Percentiles rank a stretch among this genome's conserved stretches.
Conservation (phyloP, 768 basidiomycete genomes). For the Wakefieldia striispora region DNA sequence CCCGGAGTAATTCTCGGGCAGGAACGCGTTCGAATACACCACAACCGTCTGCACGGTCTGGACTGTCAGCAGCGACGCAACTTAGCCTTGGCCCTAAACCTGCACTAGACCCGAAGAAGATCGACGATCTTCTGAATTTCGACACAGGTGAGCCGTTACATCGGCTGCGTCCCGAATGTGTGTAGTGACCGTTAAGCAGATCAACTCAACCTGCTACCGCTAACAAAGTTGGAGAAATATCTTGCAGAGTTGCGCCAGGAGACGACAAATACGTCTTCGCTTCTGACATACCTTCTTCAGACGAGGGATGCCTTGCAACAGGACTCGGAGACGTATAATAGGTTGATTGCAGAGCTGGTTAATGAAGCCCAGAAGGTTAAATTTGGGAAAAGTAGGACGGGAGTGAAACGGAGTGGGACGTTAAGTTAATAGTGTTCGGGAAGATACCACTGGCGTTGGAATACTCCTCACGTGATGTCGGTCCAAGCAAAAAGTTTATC, state of each 20-base stretch:
- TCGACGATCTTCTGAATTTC: constrained; percentile 63
- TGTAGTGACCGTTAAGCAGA: constrained; percentile 43
- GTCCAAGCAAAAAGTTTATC: constrained; percentile 16
- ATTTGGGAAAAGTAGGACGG: constrained; percentile 53
- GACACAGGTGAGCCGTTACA: constrained; percentile 54
- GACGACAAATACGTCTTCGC: constrained; percentile 70
- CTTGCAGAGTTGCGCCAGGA: constrained; percentile 67
- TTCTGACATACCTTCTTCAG: constrained; percentile 82
- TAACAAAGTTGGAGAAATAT: constrained; percentile 62
- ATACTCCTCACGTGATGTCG: constrained; percentile 14
- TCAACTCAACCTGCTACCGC: constrained; percentile 66
- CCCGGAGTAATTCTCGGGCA: constrained; percentile 48
- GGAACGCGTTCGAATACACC: constrained; percentile 47
- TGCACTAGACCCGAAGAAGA: constrained; percentile 62
- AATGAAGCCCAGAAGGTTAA: constrained; percentile 86
- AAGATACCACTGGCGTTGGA: background rate
- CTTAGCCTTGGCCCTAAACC: constrained; percentile 75
- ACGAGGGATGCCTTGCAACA: constrained; percentile 79
- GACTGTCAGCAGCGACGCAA: constrained; percentile 31
- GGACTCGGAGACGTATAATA: constrained; percentile 87
- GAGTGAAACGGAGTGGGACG: constrained; percentile 49
- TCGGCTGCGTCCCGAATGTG: background rate
- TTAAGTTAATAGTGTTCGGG: constrained; percentile 27
- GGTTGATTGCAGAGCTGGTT: constrained; percentile 88
- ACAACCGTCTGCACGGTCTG: constrained; percentile 38